phyloP scores from a whole-genome alignment of 495 filamentous ascomycete species.

The Bacidia gigantensis region DNA sequence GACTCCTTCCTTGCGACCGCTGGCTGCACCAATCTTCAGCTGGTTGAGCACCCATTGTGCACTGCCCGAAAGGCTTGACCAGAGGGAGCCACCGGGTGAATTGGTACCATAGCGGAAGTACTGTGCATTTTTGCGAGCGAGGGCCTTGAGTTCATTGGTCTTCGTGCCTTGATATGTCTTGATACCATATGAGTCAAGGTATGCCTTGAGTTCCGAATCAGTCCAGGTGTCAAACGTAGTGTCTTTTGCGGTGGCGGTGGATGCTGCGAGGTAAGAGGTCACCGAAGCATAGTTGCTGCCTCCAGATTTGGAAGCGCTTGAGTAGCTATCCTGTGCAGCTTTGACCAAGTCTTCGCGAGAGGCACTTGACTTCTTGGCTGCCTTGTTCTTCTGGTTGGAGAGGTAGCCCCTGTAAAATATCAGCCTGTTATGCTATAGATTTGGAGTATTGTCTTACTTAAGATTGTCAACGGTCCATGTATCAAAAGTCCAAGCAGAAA shows the following conservation, averaged over 20 bases:
- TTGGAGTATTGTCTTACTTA: slow-evolving; percentile 32
- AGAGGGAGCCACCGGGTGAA: slow-evolving; percentile 48
- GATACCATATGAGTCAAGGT: slow-evolving; percentile 70
- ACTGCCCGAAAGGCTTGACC: slow-evolving; percentile 45
- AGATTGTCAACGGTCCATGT: slow-evolving; percentile 68
- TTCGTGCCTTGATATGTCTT: slow-evolving; percentile 56
- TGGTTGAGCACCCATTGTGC: slow-evolving; percentile 48
- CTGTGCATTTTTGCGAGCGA: slow-evolving; percentile 55
- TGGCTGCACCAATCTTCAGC: slow-evolving; percentile 48
- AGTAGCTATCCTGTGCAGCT: slow-evolving; percentile 57
- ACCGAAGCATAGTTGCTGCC: slow-evolving; percentile 57
- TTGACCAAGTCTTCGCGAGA: slow-evolving; percentile 60
- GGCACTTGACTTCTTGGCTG: slow-evolving; percentile 44
- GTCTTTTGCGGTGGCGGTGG: slow-evolving; percentile 56
- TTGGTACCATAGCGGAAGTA: slow-evolving; percentile 70
- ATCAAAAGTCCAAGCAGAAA: slow-evolving; percentile 72
- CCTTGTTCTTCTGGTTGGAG: slow-evolving; percentile 51
- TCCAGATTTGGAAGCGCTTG: slow-evolving; percentile 54
- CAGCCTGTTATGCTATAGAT: not conserved
- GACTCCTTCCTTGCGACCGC: slow-evolving; percentile 44
- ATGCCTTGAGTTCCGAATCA: slow-evolving; percentile 64
- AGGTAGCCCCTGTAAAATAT: slow-evolving; percentile 47
- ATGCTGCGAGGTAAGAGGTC: slow-evolving; percentile 55
- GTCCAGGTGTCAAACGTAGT: slow-evolving; percentile 69
- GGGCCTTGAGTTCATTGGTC: slow-evolving; percentile 48